Evolutionary conservation across 192 early-diverging fungal genomes (phyloP), one percentile per base, ranked within the genome.

Genomic region (Podila verticillata): DNA sequence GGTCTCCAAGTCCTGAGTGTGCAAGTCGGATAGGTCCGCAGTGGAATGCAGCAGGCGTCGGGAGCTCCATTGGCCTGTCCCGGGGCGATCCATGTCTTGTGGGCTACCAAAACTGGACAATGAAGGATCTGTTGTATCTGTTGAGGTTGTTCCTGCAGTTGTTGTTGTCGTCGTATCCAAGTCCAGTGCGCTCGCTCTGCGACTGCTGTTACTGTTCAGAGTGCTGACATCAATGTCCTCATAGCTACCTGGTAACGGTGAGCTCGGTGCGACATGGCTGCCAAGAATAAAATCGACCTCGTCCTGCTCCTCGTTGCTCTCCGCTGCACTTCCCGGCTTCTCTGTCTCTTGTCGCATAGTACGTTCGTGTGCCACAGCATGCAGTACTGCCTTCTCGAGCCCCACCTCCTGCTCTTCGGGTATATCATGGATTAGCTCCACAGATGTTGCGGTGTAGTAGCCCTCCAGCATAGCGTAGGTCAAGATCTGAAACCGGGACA

Each of bases 381-480:
- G 56, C 54, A 80, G 36, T 3, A 24, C 58, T 2, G 66, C 66
- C 65, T 57, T 69, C 54, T 83, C 86, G 8, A 74, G 54, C 5
- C 66, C 65, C 7, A 65, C 34, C 32, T 87, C 86, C 5, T 86
- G 71, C 39, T 83, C 83, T 4, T 48, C 31, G 32, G 80, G 68
- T 4, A 84, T 74, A 73, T 90, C 88, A 54, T 88, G 71, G 19
- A 88, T 67, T 20, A 83, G 62, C 44, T 90, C 85, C 8, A 88
- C 67, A 15, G 70, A 65, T 5, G 81, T 68, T 4, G 82, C 89
- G 6, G 84, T 70, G 63, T 82, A 78, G 64, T 88, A 90, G 3
- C 85, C 87, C 49, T 90, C 87, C 39, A 75, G 57, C 61, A 78
- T 64, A 7, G 75, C 51, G 59, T 73, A 78, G 19, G 66, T 72